Evolutionary conservation across 495 filamentous ascomycete genomes (phyloP), one percentile per base, ranked within the genome.

Genomic region (Talaromyces liani): DNA sequence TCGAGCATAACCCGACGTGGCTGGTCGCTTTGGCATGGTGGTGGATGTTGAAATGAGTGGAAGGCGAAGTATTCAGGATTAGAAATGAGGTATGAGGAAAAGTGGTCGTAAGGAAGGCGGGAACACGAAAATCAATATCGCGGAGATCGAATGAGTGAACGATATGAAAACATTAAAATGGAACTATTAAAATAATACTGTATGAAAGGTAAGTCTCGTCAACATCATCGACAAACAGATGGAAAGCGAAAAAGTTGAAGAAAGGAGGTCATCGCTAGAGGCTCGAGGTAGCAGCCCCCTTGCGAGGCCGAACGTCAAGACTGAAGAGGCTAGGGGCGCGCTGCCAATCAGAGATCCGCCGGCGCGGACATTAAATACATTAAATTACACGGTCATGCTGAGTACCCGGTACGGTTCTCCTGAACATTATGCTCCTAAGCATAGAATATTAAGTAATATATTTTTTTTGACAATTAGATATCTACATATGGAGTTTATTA

Each of bases 1-100:
- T 64, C 90, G 88, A 67, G 91, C 92, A 76, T 97, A 97, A 66
- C 93, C 93, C 45, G 92, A 96, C 12, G 89, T 92, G 39, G 90
- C 83, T 54, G 90, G 90, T 65, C 89, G 75, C 69, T 81, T 82
- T 55, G 82, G 80, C 82, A 84, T 84, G 59, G 61, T 75, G 67
- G 39, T 16, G 16, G 10, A 2, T 18, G 14, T 6, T 54, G 58
- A 60, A 47, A 60, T 55, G 51, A 55, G 20, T 55, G 51, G 39
- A 60, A 39, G 39, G 58, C 58, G 22, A 60, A 29, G 39, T 36
- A 55, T 63, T 29, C 34, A 29, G 25, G 36, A 41, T 41, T 41
- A 41, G 36, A 41, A 41, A 41, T 41, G 49, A 12, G 25, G 25
- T 55, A 55, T 55, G 51, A 55, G 25, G 51, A 55, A 29, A 55